Evolutionary conservation across 2,329 filamentous ascomycete genomes (phyloP), one percentile per base, ranked within the genome.

Genomic region (Truncatella angustata): DNA sequence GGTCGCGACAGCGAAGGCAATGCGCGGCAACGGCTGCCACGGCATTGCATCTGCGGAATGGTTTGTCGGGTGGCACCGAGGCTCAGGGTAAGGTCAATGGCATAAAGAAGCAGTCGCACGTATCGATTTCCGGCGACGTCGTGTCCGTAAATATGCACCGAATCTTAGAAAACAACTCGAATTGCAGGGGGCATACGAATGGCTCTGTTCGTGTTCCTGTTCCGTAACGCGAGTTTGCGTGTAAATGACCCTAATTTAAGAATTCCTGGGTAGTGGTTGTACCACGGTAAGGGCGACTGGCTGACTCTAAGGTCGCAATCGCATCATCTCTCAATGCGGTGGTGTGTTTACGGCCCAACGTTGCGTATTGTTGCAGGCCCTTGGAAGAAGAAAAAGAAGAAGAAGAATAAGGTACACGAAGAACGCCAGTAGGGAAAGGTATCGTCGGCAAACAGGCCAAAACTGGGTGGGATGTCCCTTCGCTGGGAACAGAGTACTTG

Each of bases 1-100:
- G 60, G 87, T 92, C 78, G 93, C 94, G 72, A 99, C 90, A 63
- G 93, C 95, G 78, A 97, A 99, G 68, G 92, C 94, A 77, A 99
- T 97, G 66, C 91, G 90, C 72, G 92, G 90, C 71, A 99, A 83
- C 66, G 94, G 93, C 82, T 90, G 87, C 94, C 94, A 99, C 82
- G 92, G 90, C 92, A 96, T 96, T 73, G 74, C 64, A 50, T 52
- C 49, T 32, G 28, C 11, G 12, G 11, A 21, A 45, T 48, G 32
- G 40, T 54, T 53, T 56, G 53, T 54, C 58, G 59, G 57, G 63
- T 65, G 53, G 61, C 61, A 63, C 64, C 54, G 57, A 60, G 54
- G 56, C 60, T 63, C 58, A 59, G 56, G 55, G 56, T 59, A 20
- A 60, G 63, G 63, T 62, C 62, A 64, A 63, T 63, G 60, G 65